Base-by-base conservation (phyloP, 2,329 filamentous ascomycete genomes). In the Arthrobotrys iridis region DNA sequence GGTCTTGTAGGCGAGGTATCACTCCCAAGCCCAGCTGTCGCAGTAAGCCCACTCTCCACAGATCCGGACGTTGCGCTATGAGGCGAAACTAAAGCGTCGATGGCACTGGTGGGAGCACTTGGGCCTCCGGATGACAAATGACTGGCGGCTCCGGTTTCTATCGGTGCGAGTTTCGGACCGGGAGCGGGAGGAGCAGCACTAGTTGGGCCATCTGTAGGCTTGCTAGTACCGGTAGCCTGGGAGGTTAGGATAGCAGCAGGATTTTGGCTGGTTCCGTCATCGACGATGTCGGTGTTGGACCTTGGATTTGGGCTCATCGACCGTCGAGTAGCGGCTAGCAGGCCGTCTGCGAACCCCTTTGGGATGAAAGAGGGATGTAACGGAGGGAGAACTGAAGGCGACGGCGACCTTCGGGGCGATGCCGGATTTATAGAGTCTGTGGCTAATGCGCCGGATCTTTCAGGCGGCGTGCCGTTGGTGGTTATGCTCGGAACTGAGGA, bases 401-500 rank as follows among this genome's bases (percentile, higher is more conserved):
- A 76, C 24, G 41, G 20, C 45, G 71, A 75, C 63, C 63, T 68
- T 75, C 71, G 71, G 35, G 71, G 71, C 15, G 71, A 75, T 18
- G 71, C 63, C 58, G 63, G 63, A 30, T 75, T 75, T 59, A 59
- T 41, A 5, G 46, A 18, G 7, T 75, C 71, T 68, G 63, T 75
- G 71, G 71, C 71, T 75, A 75, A 48, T 68, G 63, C 30, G 46
- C 71, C 71, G 35, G 71, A 52, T 63, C 71, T 58, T 58, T 75
- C 71, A 41, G 71, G 71, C 63, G 71, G 71, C 46, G 71, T 75
- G 22, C 71, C 71, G 71, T 75, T 75, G 57, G 71, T 75, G 41
- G 71, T 75, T 58, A 75, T 75, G n/a, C 57, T 68, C 46, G 71
- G 71, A 64, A 75, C 71, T 59, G 71, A 62, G 8, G 71, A 68